These are phyloP conservation scores for Bipolaris victoriae DNA, from an alignment of 2,329 filamentous ascomycete species.

Conservation along the genomic window DNA sequence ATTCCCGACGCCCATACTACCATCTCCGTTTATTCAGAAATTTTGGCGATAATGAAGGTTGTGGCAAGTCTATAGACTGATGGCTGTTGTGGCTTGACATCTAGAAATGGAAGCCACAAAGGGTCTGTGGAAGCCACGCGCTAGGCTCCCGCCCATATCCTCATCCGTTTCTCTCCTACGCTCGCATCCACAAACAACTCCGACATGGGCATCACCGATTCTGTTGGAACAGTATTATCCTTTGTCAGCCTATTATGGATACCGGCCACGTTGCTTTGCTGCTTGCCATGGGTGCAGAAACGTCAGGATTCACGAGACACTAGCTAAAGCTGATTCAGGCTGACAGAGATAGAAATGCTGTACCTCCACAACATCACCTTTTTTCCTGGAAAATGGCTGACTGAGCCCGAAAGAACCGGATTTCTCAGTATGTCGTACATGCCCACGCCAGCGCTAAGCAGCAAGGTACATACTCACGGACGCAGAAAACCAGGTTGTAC, in stretches of 20 bases:
- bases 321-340: slow-evolving; percentile 3
- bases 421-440: slow-evolving; percentile 39
- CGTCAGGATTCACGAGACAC: slow-evolving; percentile 21
- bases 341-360: slow-evolving; percentile 37
- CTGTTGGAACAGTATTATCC: slow-evolving; percentile 32
- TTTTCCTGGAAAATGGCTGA: slow-evolving; percentile 45
- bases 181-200: slow-evolving; percentile 10
- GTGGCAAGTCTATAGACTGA: neutral
- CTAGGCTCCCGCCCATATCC: slow-evolving; percentile 5
- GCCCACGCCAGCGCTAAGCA: neutral
- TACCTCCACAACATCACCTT: slow-evolving; percentile 46
- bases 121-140: slow-evolving; percentile 6
- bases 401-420: slow-evolving; percentile 46
- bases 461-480: slow-evolving; percentile 20
- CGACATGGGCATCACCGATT: slow-evolving; percentile 30
- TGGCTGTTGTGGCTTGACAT: neutral
- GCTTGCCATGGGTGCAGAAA: slow-evolving; percentile 47
- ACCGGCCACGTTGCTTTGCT: slow-evolving; percentile 42
- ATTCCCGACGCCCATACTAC: too few species aligned
- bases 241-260: slow-evolving; percentile 45
- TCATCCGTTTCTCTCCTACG: neutral
- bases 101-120: slow-evolving; percentile 2
- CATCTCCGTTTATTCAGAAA: too few species aligned
- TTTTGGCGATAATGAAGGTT: neutral
- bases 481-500: slow-evolving; percentile 81